Percentiles rank a stretch among this genome's conserved stretches.
Conservation (phyloP, 2,329 filamentous ascomycete species). For the Madurella mycetomatis region DNA sequence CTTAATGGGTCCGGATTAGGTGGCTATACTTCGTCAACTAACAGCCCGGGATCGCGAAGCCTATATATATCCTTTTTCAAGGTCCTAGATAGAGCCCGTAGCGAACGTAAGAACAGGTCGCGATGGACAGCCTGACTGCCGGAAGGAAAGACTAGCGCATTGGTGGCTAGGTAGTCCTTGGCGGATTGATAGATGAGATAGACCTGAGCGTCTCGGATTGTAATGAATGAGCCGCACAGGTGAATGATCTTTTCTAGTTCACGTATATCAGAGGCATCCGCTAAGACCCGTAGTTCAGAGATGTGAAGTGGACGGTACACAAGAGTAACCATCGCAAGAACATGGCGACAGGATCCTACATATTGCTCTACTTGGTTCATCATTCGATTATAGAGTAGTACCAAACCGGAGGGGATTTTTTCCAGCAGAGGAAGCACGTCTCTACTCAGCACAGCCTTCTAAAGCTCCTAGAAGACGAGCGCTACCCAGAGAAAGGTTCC, state of each 20-base stretch:
- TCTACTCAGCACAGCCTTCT: conserved; percentile 15
- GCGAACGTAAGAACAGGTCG: conserved; percentile 14
- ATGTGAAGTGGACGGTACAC: conserved; percentile 13
- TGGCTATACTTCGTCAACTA: conserved; percentile 7
- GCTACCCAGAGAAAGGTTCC: conserved; percentile 45
- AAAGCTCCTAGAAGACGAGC: conserved; percentile 35
- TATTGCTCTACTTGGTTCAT: conserved; percentile 9
- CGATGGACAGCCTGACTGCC: conserved; percentile 8
- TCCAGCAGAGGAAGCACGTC: conserved; percentile 5
- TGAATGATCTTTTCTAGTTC: conserved; percentile 10
- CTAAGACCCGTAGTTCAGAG: conserved; percentile 9
- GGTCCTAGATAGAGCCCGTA: conserved; percentile 13
- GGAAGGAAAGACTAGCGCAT: conserved; percentile 14
- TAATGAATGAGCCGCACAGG: conserved; percentile 17
- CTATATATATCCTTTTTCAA: conserved; percentile 24
- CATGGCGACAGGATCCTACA: conserved; percentile 8
- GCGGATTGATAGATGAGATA: conserved; percentile 16
- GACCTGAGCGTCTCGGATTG: conserved; percentile 8
- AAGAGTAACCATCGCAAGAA: conserved; percentile 12
- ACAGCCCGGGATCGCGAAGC: conserved; percentile 8
- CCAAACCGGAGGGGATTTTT: conserved; percentile 16
- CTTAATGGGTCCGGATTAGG: conserved; percentile 16
- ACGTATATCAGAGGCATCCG: conserved; percentile 1
- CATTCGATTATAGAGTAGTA: conserved; percentile 14
- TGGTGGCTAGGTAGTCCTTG: conserved; percentile 16